Evolutionary conservation across 257 asterid species (phyloP), one percentile per base, ranked within the genome.

Genomic region (Lavandula angustifolia): DNA sequence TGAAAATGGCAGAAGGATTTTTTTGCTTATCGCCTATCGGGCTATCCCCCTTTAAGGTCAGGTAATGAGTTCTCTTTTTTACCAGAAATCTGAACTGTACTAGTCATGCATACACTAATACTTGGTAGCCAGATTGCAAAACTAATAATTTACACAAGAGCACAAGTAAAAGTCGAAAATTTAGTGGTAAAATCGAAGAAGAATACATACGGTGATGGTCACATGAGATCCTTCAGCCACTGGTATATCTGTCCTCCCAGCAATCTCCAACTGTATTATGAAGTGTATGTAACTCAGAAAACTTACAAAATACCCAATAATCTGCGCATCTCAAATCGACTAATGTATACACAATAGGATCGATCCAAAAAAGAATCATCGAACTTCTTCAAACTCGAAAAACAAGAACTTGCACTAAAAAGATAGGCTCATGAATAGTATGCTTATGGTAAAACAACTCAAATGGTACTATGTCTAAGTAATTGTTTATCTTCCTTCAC

Each of bases 211-310:
- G 60, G 91, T 87, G 64, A 89, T 79, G 40, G 99, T 92, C 63
- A 87, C 91, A 72, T 89, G 99, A 73, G 97, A 89, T 79, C 99
- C 99, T 83, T 92, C 97, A 55, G 99, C 97, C 64, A 89, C 99
- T 5, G 96, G 99, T 64, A 92, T 87, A 67, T 89, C 96, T 4
- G 95, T 82, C 82, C 97, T 80, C 70, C 88, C 97, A 10, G 97
- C 96, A 62, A 89, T 68, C 78, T 92, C 99, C 85, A 92, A 69
- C 97, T 92, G 91, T 56, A 76, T 52, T 32, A 73, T 13, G 53
- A 74, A 46, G 41, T 11, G 40, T 9, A 41, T 11, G 40, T 9
- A 41, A 59, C 9, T 59, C 7, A 44, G 47, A 41, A 72, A 74
- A 54, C 8, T 27, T 3, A 51, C 29, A 6, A 17, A 58, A 50